These are phyloP conservation scores for Chlorella sp. DNA, from an alignment of 139 green algal species.

Conservation along the genomic window DNA sequence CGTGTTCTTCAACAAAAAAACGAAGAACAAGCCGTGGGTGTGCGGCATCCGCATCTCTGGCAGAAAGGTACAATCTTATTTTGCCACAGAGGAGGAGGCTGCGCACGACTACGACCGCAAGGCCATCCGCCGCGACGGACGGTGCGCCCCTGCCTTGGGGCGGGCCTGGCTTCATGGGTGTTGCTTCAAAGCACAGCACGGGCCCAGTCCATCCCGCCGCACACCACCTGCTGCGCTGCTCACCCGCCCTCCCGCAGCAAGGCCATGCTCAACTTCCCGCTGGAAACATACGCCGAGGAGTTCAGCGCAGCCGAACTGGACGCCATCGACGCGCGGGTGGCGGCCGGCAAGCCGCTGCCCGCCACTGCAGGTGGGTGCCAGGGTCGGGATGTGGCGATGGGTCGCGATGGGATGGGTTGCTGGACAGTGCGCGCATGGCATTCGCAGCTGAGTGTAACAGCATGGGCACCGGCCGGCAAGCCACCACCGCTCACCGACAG, in stretches of 20 bases:
- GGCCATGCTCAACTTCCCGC: conserved; percentile 20
- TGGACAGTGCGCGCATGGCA: background rate
- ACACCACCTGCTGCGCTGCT: background rate
- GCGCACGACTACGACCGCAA: background rate
- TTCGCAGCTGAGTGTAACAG: background rate
- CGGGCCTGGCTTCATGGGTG: too few species aligned
- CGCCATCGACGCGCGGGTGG: background rate
- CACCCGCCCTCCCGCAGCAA: background rate
- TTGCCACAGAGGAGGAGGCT: background rate
- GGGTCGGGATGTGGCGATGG: background rate
- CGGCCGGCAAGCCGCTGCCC: background rate
- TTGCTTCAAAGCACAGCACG: too few species aligned
- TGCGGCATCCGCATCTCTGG: background rate
- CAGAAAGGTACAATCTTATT: background rate
- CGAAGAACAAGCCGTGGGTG: background rate
- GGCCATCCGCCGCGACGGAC: background rate
- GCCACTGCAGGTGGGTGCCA: background rate
- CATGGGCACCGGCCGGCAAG: background rate
- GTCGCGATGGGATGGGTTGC: background rate
- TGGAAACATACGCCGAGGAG: background rate
- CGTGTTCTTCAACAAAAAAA: background rate
- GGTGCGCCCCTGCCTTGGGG: too few species aligned
- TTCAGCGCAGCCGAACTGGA: conserved; percentile 5
- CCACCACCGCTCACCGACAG: background rate
- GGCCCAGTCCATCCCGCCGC: too few species aligned